phyloP scores from a whole-genome alignment of 2,329 filamentous ascomycete species.

The Pseudogymnoascus sp. region DNA sequence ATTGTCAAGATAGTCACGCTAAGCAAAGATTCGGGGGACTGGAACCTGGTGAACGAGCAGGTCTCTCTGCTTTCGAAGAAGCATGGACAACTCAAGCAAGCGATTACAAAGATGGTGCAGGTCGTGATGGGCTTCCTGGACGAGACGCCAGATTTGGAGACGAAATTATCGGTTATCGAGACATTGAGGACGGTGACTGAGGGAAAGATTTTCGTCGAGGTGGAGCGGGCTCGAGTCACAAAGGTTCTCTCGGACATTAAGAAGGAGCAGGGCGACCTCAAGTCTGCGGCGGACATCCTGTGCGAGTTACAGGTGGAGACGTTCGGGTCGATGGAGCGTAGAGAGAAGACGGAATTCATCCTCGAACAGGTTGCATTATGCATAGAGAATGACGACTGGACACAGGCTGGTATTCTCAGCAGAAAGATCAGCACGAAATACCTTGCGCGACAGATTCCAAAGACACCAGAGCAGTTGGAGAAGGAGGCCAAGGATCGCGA shows the following conservation, averaged over 20 bases:
- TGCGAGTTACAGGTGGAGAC: conserved; percentile 98
- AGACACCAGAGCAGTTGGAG: conserved; percentile 78
- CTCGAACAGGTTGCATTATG: conserved; percentile 88
- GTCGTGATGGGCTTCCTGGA: conserved; percentile 88
- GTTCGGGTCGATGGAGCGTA: conserved; percentile 92
- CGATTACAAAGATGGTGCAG: conserved; percentile 98
- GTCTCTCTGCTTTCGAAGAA: conserved; percentile 95
- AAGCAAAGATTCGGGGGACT: conserved; percentile 87
- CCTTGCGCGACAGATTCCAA: conserved; percentile 82
- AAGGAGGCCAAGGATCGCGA: conserved; percentile 85
- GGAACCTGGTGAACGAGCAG: conserved; percentile 93
- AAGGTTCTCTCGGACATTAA: conserved; percentile 96
- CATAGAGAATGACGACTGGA: conserved; percentile 94
- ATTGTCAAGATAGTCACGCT: conserved; percentile 84
- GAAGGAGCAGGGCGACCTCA: conserved; percentile 87
- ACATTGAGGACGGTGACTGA: conserved; percentile 93
- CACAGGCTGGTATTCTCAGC: conserved; percentile 83
- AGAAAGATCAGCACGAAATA: conserved; percentile 97
- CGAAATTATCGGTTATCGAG: conserved; percentile 89
- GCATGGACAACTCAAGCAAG: conserved; percentile 98
- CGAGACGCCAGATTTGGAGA: conserved; percentile 73
- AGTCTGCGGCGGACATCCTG: conserved; percentile 81
- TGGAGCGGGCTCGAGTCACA: conserved; percentile 91
- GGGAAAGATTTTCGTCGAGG: conserved; percentile 99
- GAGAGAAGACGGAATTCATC: conserved; percentile 99